Base-by-base conservation (phyloP, 257 asterid species). In the Parsonsia alboflavescens region DNA sequence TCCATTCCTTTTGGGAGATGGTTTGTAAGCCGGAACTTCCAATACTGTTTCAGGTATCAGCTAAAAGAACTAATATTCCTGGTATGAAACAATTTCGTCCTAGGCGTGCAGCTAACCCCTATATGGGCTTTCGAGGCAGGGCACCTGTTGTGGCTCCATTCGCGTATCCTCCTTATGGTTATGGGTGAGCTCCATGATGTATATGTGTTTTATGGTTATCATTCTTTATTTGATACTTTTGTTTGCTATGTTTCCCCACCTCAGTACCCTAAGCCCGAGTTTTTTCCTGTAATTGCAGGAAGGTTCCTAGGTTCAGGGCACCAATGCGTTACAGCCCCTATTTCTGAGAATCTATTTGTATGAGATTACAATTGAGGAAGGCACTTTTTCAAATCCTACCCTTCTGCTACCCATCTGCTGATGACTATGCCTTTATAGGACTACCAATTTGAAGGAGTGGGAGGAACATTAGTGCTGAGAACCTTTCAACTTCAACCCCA, bases 71-170 rank as follows among this genome's bases (percentile, higher is more conserved):
- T 71, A 90, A 90, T 21, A 85, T 88, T 76, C 96, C 96, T 59
- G 96, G 96, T 73, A 88, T 90, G 96, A 90, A 90, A 75, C 90
- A 81, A 68, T 88, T 86, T 61, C 89, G 89, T 9, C 85, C 92
- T 17, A 68, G 93, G 46, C 90, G 89, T 53, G 48, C 90, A 62
- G 42, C 89, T 63, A 84, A 73, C 77, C 89, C 92, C 19, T 73
- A 81, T 56, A 83, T 78, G 87, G 88, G 88, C 42, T 84, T 68
- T 73, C 80, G 90, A 21, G 80, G 88, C 75, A 79, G 87, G 81
- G 63, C 83, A 28, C 96, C 90, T 2, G 80, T 33, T 80, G 75
- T 84, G 82, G 80, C 91, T 78, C 89, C 92, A 53, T 82, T 67
- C 41, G 10, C 80, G 17, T 85, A 80, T 81, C 74, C 92, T 79